Conservation (phyloP, 139 green algal genomes). For the Nannochloris sp. region DNA sequence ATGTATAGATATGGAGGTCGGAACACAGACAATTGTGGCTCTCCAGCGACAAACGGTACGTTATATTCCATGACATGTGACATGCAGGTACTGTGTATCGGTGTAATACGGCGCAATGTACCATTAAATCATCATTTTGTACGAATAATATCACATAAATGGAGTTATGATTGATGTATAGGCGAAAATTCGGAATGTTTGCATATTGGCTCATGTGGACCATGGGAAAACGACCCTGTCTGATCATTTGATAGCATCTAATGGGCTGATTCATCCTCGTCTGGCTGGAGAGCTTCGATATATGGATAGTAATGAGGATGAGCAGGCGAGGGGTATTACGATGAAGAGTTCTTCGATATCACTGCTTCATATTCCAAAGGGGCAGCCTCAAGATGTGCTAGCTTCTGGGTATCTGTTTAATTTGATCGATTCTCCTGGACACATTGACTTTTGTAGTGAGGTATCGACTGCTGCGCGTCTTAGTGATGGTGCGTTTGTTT, state of each 20-base stretch:
- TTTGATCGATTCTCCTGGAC: constrained; percentile 95
- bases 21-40: constrained; percentile 14
- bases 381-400: constrained; percentile 28
- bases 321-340: constrained; percentile 92
- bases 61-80: not conserved
- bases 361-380: constrained; percentile 74
- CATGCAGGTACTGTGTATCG: not conserved
- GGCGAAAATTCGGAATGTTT: constrained; percentile 89
- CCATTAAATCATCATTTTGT: not conserved
- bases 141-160: not conserved
- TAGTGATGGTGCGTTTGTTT: constrained; percentile 85
- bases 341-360: constrained; percentile 96
- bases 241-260: constrained; percentile 92
- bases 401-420: constrained; percentile 78
- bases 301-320: constrained; percentile 91
- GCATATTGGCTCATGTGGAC: constrained; percentile 97
- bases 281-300: constrained; percentile 76
- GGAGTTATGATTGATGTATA: constrained; percentile 19
- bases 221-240: constrained; percentile 98
- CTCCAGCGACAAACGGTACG: constrained; percentile 24
- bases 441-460: constrained; percentile 98
- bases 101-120: not conserved
- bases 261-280: constrained; percentile 93
- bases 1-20: constrained; percentile 20
- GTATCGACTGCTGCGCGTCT: constrained; percentile 89